Evolutionary conservation across 2,329 filamentous ascomycete species (phyloP).

Genomic region (Fusarium sp.): DNA sequence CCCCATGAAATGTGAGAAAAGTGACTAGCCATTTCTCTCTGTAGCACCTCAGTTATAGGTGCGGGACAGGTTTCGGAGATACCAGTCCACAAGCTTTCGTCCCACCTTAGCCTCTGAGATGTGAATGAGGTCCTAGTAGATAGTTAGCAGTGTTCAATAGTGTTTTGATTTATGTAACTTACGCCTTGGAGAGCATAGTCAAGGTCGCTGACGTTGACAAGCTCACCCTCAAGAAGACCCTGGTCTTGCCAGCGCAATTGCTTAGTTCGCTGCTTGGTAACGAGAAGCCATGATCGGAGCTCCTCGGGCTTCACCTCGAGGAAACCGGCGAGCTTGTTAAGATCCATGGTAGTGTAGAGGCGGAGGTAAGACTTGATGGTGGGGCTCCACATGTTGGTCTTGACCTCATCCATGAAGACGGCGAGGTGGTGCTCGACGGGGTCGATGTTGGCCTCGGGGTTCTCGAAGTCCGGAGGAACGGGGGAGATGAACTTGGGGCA

Average conservation of each 20-base stretch:
- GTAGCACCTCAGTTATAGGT: slow-evolving; percentile 75
- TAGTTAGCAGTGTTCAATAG: slow-evolving; percentile 7
- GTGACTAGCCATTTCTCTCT: slow-evolving; percentile 45
- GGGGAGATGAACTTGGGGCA: slow-evolving; percentile 99
- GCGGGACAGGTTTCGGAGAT: slow-evolving; percentile 94
- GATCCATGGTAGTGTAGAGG: slow-evolving; percentile 99
- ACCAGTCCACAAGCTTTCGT: slow-evolving; percentile 98
- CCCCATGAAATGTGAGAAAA: slow-evolving; percentile 41
- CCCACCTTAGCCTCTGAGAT: slow-evolving; percentile 99
- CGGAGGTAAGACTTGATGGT: slow-evolving; percentile 99
- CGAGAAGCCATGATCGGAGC: slow-evolving; percentile 90
- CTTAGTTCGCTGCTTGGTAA: slow-evolving; percentile 98
- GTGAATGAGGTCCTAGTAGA: slow-evolving; percentile 87
- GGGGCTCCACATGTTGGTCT: slow-evolving; percentile 98
- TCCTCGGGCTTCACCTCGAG: slow-evolving; percentile 97
- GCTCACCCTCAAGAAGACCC: slow-evolving; percentile 89
- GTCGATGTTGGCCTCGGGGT: slow-evolving; percentile 95
- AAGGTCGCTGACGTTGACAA: slow-evolving; percentile 92
- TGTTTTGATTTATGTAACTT: slow-evolving; percentile 58
- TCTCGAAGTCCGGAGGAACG: slow-evolving; percentile 96
- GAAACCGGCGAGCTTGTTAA: slow-evolving; percentile 98
- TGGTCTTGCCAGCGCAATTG: slow-evolving; percentile 94
- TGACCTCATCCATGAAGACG: slow-evolving; percentile 99
- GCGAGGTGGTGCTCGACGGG: slow-evolving; percentile 96
- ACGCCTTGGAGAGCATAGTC: slow-evolving; percentile 97